Evolutionary conservation across 352 stramenopile species (phyloP).

Genomic region (Thraustochytrium aureum): DNA sequence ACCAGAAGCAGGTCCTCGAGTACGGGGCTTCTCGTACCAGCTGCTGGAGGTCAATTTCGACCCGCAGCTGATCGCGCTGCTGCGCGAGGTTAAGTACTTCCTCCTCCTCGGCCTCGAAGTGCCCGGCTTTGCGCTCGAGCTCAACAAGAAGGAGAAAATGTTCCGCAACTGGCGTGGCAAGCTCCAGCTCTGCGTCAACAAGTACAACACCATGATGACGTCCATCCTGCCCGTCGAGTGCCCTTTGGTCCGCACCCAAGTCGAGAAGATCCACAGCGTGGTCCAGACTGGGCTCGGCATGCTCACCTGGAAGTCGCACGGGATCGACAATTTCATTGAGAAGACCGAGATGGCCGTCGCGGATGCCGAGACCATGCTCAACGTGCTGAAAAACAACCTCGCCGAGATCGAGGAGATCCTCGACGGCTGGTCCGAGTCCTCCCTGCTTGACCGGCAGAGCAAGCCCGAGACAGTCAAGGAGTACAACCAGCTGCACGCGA

Average conservation of each 20-base stretch:
- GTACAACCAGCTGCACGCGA: constrained; percentile 93
- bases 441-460: constrained; percentile 89
- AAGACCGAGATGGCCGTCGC: constrained; percentile 93
- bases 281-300: constrained; percentile 87
- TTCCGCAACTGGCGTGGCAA: constrained; percentile 95
- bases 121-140: constrained; percentile 87
- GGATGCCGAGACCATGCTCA: constrained; percentile 65
- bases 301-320: constrained; percentile 94
- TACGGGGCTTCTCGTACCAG: constrained; percentile 62
- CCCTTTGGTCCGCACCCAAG: constrained; percentile 88
- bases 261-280: constrained; percentile 93
- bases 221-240: constrained; percentile 95
- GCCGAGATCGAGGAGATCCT: constrained; percentile 90
- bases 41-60: constrained; percentile 97
- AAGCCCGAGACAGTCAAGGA: constrained; percentile 95
- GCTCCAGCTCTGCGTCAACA: constrained; percentile 96
- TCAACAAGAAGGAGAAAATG: constrained; percentile 87
- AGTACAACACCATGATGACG: constrained; percentile 96
- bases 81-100: constrained; percentile 98
- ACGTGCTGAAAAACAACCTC: constrained; percentile 92
- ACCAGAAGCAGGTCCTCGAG: constrained; percentile 49
- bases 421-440: constrained; percentile 76
- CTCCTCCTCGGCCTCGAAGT: constrained; percentile 90
- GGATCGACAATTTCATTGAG: constrained; percentile 85
- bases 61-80: constrained; percentile 89